Conservation (phyloP, 768 basidiomycete genomes). For the Psilocybe tampanensis region DNA sequence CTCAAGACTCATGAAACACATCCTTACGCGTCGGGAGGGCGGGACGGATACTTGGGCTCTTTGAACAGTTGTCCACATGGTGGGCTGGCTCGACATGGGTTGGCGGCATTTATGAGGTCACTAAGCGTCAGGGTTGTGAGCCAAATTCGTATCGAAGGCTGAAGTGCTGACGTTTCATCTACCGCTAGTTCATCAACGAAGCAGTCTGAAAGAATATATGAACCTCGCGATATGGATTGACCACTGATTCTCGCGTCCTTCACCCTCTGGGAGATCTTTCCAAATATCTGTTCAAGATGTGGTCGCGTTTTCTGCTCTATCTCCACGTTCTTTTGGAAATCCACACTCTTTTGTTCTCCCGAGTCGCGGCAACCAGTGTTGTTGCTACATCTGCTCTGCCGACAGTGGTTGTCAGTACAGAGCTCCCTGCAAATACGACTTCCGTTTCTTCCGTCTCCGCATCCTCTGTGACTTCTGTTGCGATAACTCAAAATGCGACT, state of each 20-base stretch:
- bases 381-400: not conserved
- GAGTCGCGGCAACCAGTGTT: not conserved
- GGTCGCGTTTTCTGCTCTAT: conserved; percentile 16
- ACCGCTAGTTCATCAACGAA: not conserved
- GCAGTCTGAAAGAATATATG: conserved; percentile 4
- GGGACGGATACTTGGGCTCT: not conserved
- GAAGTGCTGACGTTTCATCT: conserved; percentile 10
- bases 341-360: conserved; percentile 15
- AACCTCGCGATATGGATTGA: conserved; percentile 6
- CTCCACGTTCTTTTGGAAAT: conserved; percentile 16
- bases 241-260: conserved; percentile 9
- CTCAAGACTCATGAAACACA: too few relatives aligned
- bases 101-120: too few relatives aligned
- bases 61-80: not conserved
- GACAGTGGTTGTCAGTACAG: not conserved
- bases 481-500: conserved; percentile 1
- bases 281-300: conserved; percentile 10
- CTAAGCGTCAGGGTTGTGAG: too few relatives aligned
- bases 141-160: too few relatives aligned
- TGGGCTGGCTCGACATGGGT: not conserved
- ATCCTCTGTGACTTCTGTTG: not conserved
- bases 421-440: not conserved
- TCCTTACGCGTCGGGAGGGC: too few relatives aligned
- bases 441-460: not conserved
- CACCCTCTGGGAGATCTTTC: conserved; percentile 1